Evolutionary conservation across 768 basidiomycete species (phyloP), one percentile per base, ranked within the genome.

Genomic region (Xanthoconium stramineum): DNA sequence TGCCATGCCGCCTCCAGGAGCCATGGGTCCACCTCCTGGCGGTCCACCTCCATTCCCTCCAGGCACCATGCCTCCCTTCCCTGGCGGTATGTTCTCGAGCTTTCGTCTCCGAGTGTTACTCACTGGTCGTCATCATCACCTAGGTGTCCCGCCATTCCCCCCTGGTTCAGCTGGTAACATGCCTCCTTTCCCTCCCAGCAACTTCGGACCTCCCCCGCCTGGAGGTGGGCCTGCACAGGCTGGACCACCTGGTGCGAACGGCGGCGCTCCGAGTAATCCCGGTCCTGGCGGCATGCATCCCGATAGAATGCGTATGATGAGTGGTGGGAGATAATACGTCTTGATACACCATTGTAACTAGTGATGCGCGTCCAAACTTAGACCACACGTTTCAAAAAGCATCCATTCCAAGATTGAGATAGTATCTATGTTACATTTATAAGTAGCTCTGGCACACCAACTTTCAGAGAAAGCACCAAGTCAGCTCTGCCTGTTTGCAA

Each of bases 271-370:
- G 5, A 69, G 69, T 20, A 69, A 61, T 62, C 69, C 69, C 19
- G 80, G 80, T 19, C 84, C 86, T 42, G 83, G 78, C n/a, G 80
- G 79, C n/a, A 91, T 93, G 61, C 91, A 93, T 69, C 91, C 91
- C 11, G 91, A 93, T 72, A 81, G 91, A 56, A 63, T 89, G 70
- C 79, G 89, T 56, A 91, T 93, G 90, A 83, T 93, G 85, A 79
- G 71, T 35, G 44, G 57, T 49, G 62, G 72, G 40, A 59, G 68
- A 44, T 65, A 50, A 63, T 33, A 36, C 2, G n/a, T 47, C 37
- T 45, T 39, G n/a, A 35, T 43, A 29, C 33, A 42, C 9, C 7
- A 3, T 39, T 38, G 38, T 37, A 35, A 30, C 19, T 33, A 29
- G 47, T 29, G 48, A 37, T 1, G 8, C 48, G 30, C 50, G 19